Evolutionary conservation across 2,329 filamentous ascomycete genomes (phyloP).

Genomic region (Pseudocercospora macadamiae): DNA sequence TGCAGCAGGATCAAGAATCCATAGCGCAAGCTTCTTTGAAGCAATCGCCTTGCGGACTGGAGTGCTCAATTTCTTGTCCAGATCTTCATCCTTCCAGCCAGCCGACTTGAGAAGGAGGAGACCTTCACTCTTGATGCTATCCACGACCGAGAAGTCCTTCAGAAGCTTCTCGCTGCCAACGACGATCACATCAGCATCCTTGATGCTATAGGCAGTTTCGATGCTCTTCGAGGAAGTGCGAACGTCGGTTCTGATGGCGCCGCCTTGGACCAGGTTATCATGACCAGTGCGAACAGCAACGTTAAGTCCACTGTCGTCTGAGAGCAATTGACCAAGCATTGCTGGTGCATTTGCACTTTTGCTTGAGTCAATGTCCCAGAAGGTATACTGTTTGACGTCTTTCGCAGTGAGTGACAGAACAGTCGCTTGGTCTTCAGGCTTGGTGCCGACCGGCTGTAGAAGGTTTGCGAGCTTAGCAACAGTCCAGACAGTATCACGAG

Average conservation of each 20-base stretch:
- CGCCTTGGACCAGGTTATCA: slow-evolving; percentile 71
- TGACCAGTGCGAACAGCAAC: slow-evolving; percentile 62
- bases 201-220: slow-evolving; percentile 80
- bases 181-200: slow-evolving; percentile 76
- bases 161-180: slow-evolving; percentile 81
- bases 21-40: slow-evolving; percentile 71
- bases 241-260: slow-evolving; percentile 80
- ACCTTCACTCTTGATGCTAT: slow-evolving; percentile 45
- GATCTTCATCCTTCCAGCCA: slow-evolving; percentile 81
- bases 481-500: slow-evolving; percentile 69
- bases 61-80: slow-evolving; percentile 81
- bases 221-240: slow-evolving; percentile 80
- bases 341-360: slow-evolving; percentile 66
- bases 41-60: slow-evolving; percentile 71
- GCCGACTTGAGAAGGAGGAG: slow-evolving; percentile 64
- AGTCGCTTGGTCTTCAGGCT: slow-evolving; percentile 37
- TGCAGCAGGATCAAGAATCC: slow-evolving; percentile 71
- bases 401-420: slow-evolving; percentile 47
- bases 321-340: slow-evolving; percentile 62
- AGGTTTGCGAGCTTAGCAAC: slow-evolving; percentile 55
- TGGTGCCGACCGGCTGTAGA: slow-evolving; percentile 51
- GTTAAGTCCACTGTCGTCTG: slow-evolving; percentile 63
- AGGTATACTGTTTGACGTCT: slow-evolving; percentile 78
- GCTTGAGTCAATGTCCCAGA: slow-evolving; percentile 89
- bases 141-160: slow-evolving; percentile 70